A percentile compares a stretch with the other conserved stretches of the same genome.
Evolutionary conservation across 139 green algal species (phyloP).

Genomic region (Volvox reticuliferus): DNA sequence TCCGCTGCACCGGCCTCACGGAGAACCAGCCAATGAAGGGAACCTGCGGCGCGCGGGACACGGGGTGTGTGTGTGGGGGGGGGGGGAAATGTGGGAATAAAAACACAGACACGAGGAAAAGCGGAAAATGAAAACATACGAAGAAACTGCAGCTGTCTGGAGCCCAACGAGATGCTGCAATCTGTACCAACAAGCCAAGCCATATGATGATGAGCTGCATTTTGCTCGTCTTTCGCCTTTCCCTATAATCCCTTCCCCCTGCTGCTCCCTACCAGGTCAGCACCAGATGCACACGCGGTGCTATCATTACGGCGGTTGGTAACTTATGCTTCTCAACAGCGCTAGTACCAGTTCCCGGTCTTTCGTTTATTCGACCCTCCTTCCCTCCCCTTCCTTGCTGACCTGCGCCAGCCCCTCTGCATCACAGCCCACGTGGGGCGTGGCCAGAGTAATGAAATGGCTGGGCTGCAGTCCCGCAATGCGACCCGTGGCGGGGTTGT

Average conservation of each 20-base stretch:
- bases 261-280: not conserved
- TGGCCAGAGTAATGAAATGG: conserved; percentile 88
- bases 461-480: conserved; percentile 74
- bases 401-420: conserved; percentile 74
- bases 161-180: no score
- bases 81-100: no score
- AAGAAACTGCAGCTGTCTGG: no score
- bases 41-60: conserved; percentile 60
- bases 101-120: no score
- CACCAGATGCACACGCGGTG: no score
- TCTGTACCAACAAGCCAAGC: no score
- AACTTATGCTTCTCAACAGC: no score
- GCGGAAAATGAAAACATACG: no score
- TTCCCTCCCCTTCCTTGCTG: not conserved
- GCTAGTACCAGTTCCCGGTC: no score
- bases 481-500: conserved; percentile 51
- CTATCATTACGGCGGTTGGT: no score
- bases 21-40: conserved; percentile 78
- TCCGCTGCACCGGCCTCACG: conserved; percentile 50
- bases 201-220: no score
- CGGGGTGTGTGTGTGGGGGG: not conserved
- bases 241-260: not conserved
- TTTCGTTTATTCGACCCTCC: not conserved
- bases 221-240: no score
- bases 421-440: conserved; percentile 87